phyloP scores from a whole-genome alignment of 1,284 basidiomycete species.

The Irpex lacteus region DNA sequence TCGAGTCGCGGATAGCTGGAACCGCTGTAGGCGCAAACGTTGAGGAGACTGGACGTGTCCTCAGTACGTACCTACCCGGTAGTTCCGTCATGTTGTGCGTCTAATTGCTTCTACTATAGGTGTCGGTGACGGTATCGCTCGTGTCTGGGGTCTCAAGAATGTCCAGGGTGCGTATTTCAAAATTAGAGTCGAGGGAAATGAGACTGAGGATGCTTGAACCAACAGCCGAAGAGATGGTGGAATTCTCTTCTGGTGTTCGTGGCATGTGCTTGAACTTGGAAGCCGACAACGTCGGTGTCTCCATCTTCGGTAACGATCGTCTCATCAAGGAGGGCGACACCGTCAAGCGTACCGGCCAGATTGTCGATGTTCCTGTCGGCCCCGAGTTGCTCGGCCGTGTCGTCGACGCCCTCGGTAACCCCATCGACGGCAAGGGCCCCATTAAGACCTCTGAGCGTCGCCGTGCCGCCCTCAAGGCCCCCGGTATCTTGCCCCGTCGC shows the following conservation, averaged over 20 bases:
- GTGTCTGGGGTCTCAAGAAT: slow-evolving; percentile 92
- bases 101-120: slow-evolving; percentile 45
- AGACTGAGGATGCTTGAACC: slow-evolving; percentile 15
- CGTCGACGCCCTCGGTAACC: slow-evolving; percentile 98
- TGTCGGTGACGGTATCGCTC: slow-evolving; percentile 99
- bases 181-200: neutral
- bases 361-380: slow-evolving; percentile 99
- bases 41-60: slow-evolving; percentile 97
- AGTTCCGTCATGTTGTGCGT: slow-evolving; percentile 4
- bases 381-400: slow-evolving; percentile 96
- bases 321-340: slow-evolving; percentile 99
- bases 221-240: slow-evolving; percentile 99
- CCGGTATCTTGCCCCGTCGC: slow-evolving; percentile 97
- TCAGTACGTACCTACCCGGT: slow-evolving; percentile 63
- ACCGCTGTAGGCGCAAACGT: slow-evolving; percentile 89
- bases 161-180: slow-evolving; percentile 73
- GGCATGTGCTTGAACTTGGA: slow-evolving; percentile 99
- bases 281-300: slow-evolving; percentile 99
- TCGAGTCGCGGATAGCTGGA: slow-evolving; percentile 98
- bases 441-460: slow-evolving; percentile 92
- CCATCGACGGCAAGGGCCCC: slow-evolving; percentile 99
- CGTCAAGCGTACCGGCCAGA: slow-evolving; percentile 99
- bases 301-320: slow-evolving; percentile 99
- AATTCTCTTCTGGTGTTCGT: slow-evolving; percentile 98
- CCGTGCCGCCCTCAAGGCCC: slow-evolving; percentile 97